phyloP scores from a whole-genome alignment of 1,139 yeast genomes.

The Pneumocystis wakefieldiae region DNA sequence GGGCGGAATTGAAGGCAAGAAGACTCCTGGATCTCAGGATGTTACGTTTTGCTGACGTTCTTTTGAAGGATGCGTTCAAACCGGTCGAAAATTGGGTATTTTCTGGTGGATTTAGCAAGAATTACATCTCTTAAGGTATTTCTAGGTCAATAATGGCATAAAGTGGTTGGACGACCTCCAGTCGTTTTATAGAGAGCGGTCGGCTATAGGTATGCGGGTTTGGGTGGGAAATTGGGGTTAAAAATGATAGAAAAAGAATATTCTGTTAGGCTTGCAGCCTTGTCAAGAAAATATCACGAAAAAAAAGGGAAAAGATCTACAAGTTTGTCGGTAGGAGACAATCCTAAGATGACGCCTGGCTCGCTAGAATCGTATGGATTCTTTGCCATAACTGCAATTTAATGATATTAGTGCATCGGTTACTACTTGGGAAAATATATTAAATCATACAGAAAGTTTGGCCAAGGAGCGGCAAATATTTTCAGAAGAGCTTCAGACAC shows the following conservation, averaged over 20 bases:
- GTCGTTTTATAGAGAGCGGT: constrained; percentile 68
- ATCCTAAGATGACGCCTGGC: constrained; percentile 86
- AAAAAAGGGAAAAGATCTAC: constrained; percentile 61
- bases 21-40: background rate
- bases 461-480: constrained; percentile 53
- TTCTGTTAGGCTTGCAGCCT: constrained; percentile 45
- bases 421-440: constrained; percentile 85
- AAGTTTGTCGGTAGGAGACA: constrained; percentile 71
- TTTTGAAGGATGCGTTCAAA: constrained; percentile 13
- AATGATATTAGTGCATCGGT: constrained; percentile 45
- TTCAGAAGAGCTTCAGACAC: constrained; percentile 45
- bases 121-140: background rate
- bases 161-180: constrained; percentile 68
- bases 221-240: background rate
- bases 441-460: constrained; percentile 69
- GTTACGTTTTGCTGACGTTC: background rate
- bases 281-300: constrained; percentile 57
- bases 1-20: background rate
- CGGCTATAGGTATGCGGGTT: constrained; percentile 30
- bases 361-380: constrained; percentile 43
- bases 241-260: constrained; percentile 54
- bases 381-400: background rate
- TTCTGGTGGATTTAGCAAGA: background rate
- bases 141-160: constrained; percentile 42
- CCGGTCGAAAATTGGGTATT: constrained; percentile 11